phyloP scores from a whole-genome alignment of 805 yeast species.

The Myxozyma geophila region DNA sequence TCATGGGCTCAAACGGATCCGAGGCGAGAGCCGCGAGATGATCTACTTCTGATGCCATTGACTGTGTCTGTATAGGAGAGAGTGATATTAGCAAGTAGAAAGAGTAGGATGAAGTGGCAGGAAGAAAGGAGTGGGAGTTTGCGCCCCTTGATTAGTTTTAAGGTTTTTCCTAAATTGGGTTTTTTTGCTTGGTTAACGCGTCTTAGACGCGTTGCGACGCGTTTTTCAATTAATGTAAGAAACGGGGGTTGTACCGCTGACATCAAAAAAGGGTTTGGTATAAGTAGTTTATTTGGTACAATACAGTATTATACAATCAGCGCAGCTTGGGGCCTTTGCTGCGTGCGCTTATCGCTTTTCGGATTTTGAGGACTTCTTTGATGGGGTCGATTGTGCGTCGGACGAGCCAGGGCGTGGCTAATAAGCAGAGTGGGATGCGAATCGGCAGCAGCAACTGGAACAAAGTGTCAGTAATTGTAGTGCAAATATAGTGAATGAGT shows the following conservation, averaged over 20 bases:
- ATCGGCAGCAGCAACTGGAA: conserved; percentile 55
- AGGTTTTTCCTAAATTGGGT: neutral
- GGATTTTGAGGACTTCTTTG: neutral
- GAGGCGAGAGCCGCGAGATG: conserved; percentile 19
- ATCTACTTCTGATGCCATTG: conserved; percentile 23
- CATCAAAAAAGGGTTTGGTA: neutral
- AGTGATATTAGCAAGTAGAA: too few relatives aligned
- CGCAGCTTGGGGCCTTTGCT: conserved; percentile 9
- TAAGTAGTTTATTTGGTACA: neutral
- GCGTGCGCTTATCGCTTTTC: neutral
- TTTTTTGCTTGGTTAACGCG: neutral
- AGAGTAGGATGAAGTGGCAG: neutral
- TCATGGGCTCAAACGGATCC: conserved; percentile 17
- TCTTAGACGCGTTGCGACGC: conserved; percentile 4
- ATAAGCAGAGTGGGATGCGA: conserved; percentile 55
- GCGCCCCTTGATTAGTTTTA: conserved; percentile 13
- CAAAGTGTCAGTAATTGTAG: neutral
- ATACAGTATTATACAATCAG: neutral
- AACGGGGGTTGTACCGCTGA: neutral
- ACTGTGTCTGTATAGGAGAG: neutral
- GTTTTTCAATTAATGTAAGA: neutral
- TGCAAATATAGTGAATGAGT: neutral
- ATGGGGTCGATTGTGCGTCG: conserved; percentile 48
- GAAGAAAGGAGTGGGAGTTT: neutral
- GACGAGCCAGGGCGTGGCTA: conserved; percentile 64